Conservation (phyloP, 2,329 filamentous ascomycete genomes). For the Aspergillus nomiae region DNA sequence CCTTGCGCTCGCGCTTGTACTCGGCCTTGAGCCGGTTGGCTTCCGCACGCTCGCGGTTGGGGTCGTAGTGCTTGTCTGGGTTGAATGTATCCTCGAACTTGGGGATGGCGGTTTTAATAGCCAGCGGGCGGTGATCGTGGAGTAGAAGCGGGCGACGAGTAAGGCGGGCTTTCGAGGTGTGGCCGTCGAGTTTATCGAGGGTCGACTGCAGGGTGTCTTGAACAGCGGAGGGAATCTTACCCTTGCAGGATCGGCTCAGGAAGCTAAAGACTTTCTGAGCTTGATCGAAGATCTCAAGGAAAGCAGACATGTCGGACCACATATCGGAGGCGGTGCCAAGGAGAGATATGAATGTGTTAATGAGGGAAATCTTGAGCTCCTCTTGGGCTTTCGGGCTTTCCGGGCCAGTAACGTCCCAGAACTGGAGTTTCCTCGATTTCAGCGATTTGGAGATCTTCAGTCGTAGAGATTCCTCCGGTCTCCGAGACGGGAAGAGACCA, state of each 20-base stretch:
- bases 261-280: slow-evolving; percentile 61
- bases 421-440: slow-evolving; percentile 56
- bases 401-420: slow-evolving; percentile 55
- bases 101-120: slow-evolving; percentile 84
- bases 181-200: slow-evolving; percentile 40
- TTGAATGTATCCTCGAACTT: slow-evolving; percentile 97
- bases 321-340: slow-evolving; percentile 68
- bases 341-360: slow-evolving; percentile 66
- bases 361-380: slow-evolving; percentile 59
- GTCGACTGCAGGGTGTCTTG: slow-evolving; percentile 33
- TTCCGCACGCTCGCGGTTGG: slow-evolving; percentile 85
- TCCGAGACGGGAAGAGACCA: slow-evolving; percentile 64
- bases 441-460: slow-evolving; percentile 41
- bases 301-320: slow-evolving; percentile 74
- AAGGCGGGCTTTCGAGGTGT: slow-evolving; percentile 61
- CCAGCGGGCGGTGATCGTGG: slow-evolving; percentile 83
- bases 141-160: slow-evolving; percentile 78
- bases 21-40: slow-evolving; percentile 81
- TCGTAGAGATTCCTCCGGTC: slow-evolving; percentile 55
- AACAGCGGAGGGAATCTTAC: slow-evolving; percentile 50
- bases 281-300: slow-evolving; percentile 76
- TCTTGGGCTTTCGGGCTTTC: slow-evolving; percentile 29
- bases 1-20: slow-evolving; percentile 94
- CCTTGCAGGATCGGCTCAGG: slow-evolving; percentile 57
- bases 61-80: slow-evolving; percentile 95